These are phyloP conservation scores for Solanum pennellii DNA, from an alignment of 257 asterid species.

Conservation along the genomic window DNA sequence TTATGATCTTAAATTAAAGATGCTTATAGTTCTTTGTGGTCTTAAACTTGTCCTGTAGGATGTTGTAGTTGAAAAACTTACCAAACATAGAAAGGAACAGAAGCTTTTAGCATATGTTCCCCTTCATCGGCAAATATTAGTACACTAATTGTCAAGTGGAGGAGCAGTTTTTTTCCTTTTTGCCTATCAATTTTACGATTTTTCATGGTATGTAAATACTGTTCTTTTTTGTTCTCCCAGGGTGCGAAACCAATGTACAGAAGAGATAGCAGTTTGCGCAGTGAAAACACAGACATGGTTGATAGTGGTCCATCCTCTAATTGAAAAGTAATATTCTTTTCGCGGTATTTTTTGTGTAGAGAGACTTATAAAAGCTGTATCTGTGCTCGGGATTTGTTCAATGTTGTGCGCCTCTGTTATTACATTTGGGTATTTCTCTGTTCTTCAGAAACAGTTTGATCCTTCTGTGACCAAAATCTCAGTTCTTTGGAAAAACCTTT, in stretches of 20 bases:
- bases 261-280: constrained; percentile 33
- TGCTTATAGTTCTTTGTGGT: too few relatives aligned
- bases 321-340: constrained; percentile 3
- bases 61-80: background rate
- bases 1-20: background rate
- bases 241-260: constrained; percentile 34
- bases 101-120: too few relatives aligned
- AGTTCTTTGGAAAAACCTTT: background rate
- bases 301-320: constrained; percentile 1
- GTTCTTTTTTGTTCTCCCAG: constrained; percentile 18
- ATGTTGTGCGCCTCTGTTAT: background rate
- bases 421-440: background rate
- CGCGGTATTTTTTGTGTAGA: background rate
- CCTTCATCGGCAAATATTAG: too few relatives aligned
- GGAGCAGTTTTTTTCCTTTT: too few relatives aligned
- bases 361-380: background rate
- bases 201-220: background rate
- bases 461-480: background rate
- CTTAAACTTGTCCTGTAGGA: background rate
- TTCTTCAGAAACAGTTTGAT: background rate
- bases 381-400: background rate
- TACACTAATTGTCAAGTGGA: too few relatives aligned
- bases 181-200: too few relatives aligned
- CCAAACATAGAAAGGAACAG: too few relatives aligned
- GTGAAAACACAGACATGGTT: constrained; percentile 15